A percentile compares a stretch with the other conserved stretches of the same genome.
Evolutionary conservation across 1,139 yeast genomes (phyloP).

Genomic region (Hansenula sp.): DNA sequence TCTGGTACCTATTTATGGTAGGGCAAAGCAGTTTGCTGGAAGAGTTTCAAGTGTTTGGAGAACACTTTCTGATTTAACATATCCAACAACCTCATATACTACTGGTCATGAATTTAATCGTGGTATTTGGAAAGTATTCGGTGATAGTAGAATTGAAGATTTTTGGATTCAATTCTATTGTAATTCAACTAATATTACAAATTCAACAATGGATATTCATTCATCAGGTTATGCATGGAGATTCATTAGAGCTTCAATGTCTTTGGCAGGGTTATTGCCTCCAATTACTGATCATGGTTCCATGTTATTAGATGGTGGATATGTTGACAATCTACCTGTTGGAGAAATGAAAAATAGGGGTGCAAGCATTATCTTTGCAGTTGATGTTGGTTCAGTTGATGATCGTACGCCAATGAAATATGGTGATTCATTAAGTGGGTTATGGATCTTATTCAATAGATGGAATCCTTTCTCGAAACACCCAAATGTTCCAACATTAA

Average conservation of each 20-base stretch:
- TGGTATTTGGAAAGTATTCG: constrained; percentile 94
- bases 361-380: constrained; percentile 83
- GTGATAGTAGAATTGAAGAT: constrained; percentile 89
- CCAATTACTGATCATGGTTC: constrained; percentile 86
- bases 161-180: constrained; percentile 89
- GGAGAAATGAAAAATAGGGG: constrained; percentile 87
- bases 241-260: constrained; percentile 93
- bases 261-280: constrained; percentile 89
- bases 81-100: constrained; percentile 90
- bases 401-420: constrained; percentile 87
- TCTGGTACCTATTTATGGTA: constrained; percentile 83
- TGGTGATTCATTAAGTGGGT: constrained; percentile 90
- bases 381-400: constrained; percentile 96
- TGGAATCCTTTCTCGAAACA: constrained; percentile 87
- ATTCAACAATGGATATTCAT: constrained; percentile 93
- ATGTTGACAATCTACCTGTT: constrained; percentile 90
- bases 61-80: constrained; percentile 74
- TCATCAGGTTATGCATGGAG: constrained; percentile 94
- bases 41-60: constrained; percentile 87
- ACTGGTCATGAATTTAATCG: constrained; percentile 97
- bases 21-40: constrained; percentile 82
- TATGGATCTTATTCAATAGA: constrained; percentile 85
- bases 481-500: constrained; percentile 90
- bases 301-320: constrained; percentile 95
- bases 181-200: constrained; percentile 94